phyloP scores from a whole-genome alignment of 305 asterid species.

The Rubia occidens region DNA sequence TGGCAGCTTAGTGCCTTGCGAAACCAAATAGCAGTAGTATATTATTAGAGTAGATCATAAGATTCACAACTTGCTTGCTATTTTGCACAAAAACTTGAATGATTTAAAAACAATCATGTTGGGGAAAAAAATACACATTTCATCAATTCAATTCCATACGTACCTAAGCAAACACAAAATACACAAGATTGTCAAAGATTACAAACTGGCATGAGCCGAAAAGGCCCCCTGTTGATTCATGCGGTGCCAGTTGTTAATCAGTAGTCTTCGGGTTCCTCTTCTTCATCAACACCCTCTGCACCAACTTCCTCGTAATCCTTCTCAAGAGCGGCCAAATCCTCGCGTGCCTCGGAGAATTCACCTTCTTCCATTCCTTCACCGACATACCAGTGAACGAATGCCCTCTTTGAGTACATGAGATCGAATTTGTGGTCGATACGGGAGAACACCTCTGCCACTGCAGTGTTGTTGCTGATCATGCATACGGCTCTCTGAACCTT shows the following conservation, averaged over 20 bases:
- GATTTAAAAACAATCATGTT: conserved; percentile 4
- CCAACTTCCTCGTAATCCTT: conserved; percentile 29
- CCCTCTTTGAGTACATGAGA: conserved; percentile 27
- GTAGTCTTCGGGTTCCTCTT: conserved; percentile 24
- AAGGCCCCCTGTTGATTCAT: background rate
- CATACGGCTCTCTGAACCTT: conserved; percentile 28
- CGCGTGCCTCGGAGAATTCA: conserved; percentile 28
- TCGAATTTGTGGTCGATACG: conserved; percentile 29
- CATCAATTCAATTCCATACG: conserved; percentile 13
- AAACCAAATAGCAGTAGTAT: background rate
- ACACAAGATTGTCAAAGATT: conserved; percentile 11
- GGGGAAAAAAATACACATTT: conserved; percentile 2
- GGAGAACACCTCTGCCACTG: conserved; percentile 28
- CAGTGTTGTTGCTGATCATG: conserved; percentile 28
- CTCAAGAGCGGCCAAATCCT: conserved; percentile 26
- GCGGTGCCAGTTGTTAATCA: conserved; percentile 3
- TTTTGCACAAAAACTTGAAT: conserved; percentile 4
- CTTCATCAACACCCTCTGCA: conserved; percentile 27
- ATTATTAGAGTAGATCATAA: background rate
- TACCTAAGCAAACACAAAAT: conserved; percentile 11
- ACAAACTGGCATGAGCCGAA: conserved; percentile 7
- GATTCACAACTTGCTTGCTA: background rate
- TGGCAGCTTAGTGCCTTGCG: background rate
- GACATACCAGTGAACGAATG: conserved; percentile 28
- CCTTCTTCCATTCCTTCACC: conserved; percentile 32